Percentiles rank a stretch among this genome's conserved stretches.
Evolutionary conservation across 371 early-diverging fungal genomes (phyloP).

Genomic region (Rhizopus delemar): DNA sequence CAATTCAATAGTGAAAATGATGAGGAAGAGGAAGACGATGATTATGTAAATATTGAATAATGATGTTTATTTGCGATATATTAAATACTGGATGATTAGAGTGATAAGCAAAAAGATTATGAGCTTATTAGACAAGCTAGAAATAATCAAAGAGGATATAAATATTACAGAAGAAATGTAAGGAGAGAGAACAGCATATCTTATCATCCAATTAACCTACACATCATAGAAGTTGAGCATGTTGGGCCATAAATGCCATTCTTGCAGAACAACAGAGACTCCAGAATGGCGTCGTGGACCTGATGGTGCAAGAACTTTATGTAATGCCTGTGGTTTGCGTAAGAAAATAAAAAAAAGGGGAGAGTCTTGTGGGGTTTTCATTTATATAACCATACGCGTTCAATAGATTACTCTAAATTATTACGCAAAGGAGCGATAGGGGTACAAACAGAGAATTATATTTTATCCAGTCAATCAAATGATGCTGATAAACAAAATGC

Average conservation of each 20-base stretch:
- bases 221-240: slow-evolving; percentile 33
- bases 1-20: background rate
- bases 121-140: slow-evolving; percentile 42
- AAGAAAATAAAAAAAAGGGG: slow-evolving; percentile 19
- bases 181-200: background rate
- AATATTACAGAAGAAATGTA: slow-evolving; percentile 43
- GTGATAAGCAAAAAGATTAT: slow-evolving; percentile 29
- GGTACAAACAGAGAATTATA: slow-evolving; percentile 23
- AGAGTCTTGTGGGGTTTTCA: background rate
- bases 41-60: slow-evolving; percentile 3
- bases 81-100: slow-evolving; percentile 1
- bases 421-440: slow-evolving; percentile 26
- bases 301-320: slow-evolving; percentile 65
- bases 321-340: slow-evolving; percentile 72
- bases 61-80: background rate
- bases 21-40: slow-evolving; percentile 10
- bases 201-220: background rate
- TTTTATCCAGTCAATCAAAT: slow-evolving; percentile 5
- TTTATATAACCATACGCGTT: background rate
- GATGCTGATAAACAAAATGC: background rate
- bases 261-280: slow-evolving; percentile 64
- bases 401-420: slow-evolving; percentile 29
- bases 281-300: slow-evolving; percentile 76
- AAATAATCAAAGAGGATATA: slow-evolving; percentile 26
- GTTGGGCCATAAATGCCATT: slow-evolving; percentile 53